Conservation (phyloP, 106 monocot genomes). For the Xerophyta viscosa region DNA sequence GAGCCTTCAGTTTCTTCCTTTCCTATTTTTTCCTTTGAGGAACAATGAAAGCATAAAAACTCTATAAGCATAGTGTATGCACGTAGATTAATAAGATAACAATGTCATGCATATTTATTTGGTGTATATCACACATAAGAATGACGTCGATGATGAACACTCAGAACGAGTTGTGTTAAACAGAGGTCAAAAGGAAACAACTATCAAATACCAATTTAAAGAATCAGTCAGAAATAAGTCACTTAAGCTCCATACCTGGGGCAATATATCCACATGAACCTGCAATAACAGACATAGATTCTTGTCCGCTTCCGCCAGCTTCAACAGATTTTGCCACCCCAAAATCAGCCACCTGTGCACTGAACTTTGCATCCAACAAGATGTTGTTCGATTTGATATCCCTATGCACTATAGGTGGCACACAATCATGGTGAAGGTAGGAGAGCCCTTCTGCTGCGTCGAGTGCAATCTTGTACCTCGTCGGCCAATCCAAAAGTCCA, state of each 20-base stretch:
- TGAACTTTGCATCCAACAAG: constrained; percentile 44
- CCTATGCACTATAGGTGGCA: constrained; percentile 55
- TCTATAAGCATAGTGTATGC: too few relatives aligned
- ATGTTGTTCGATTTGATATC: constrained; percentile 70
- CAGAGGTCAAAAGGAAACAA: background rate
- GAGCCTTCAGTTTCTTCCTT: too few relatives aligned
- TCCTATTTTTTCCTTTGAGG: too few relatives aligned
- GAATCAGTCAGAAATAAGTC: background rate
- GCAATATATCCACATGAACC: constrained; percentile 62
- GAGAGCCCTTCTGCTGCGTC: constrained; percentile 59
- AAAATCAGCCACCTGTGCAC: constrained; percentile 53
- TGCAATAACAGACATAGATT: constrained; percentile 52
- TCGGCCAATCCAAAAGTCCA: constrained; percentile 31
- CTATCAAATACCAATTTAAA: background rate
- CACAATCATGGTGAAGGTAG: constrained; percentile 56
- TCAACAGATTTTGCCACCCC: constrained; percentile 49
- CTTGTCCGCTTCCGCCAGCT: constrained; percentile 18
- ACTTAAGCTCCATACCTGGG: constrained; percentile 30
- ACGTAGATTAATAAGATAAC: too few relatives aligned
- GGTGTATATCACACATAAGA: too few relatives aligned
- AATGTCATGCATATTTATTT: too few relatives aligned
- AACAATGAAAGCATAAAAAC: too few relatives aligned
- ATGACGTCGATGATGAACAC: too few relatives aligned
- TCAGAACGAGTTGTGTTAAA: too few relatives aligned
- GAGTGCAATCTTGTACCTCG: constrained; percentile 52